These are phyloP conservation scores for Ustilago cynodontis DNA, from an alignment of 1,284 basidiomycete genomes.

Conservation along the genomic window DNA sequence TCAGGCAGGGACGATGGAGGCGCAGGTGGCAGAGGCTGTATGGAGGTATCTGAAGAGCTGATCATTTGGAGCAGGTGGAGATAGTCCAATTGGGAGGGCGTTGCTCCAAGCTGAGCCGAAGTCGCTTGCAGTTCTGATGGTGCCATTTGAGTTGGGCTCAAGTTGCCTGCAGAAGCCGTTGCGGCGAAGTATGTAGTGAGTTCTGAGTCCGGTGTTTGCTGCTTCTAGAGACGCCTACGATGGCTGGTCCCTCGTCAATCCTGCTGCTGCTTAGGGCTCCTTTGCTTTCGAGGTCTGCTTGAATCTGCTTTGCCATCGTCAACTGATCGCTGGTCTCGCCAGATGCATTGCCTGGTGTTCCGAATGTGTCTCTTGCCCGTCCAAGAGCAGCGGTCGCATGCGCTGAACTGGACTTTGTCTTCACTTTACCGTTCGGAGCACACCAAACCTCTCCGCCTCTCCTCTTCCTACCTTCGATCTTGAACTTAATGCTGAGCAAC, in stretches of 20 bases:
- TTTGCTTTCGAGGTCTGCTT: conserved; percentile 22
- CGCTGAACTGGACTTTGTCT: neutral
- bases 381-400: too few species aligned
- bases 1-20: neutral
- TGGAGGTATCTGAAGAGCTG: neutral
- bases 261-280: neutral
- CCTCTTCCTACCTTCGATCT: conserved; percentile 23
- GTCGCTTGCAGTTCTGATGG: neutral
- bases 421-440: neutral
- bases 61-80: conserved; percentile 8
- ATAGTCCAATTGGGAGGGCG: conserved; percentile 7
- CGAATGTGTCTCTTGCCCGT: neutral
- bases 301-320: conserved; percentile 19
- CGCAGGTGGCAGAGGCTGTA: neutral
- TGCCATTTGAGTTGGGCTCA: too few species aligned
- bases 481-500: conserved; percentile 32
- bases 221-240: too few species aligned
- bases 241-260: too few species aligned
- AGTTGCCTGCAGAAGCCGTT: too few species aligned
- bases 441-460: conserved; percentile 23
- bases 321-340: neutral
- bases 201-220: too few species aligned
- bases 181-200: too few species aligned
- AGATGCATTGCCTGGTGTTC: neutral
- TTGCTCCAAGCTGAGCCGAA: neutral